phyloP scores from a whole-genome alignment of 768 basidiomycete genomes.

The Panaeolus cyanescens region DNA sequence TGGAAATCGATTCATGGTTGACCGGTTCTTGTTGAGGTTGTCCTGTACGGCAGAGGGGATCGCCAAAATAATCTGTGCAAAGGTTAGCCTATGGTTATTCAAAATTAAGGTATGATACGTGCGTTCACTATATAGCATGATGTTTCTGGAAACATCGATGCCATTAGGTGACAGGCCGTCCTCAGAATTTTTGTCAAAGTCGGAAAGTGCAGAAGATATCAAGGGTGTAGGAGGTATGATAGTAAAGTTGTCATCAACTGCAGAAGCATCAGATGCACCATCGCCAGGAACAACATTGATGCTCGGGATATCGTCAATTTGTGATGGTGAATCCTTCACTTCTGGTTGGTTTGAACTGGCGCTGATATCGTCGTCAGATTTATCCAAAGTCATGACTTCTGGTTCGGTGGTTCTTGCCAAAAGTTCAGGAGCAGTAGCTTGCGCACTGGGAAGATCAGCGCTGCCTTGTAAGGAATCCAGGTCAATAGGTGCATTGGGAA shows the following conservation, averaged over 20 bases:
- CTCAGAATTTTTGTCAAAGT: not conserved
- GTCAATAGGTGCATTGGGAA: not conserved
- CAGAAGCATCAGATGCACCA: not conserved
- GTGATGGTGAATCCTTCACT: not conserved
- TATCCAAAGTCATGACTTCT: conserved; percentile 22
- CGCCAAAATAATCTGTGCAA: not conserved
- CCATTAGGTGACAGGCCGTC: not conserved
- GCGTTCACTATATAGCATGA: not conserved
- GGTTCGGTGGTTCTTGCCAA: conserved; percentile 8
- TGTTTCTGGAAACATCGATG: not conserved
- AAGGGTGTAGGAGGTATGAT: not conserved
- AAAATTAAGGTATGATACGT: not conserved
- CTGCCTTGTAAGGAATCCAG: not conserved
- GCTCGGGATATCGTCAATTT: not conserved
- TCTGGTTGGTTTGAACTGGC: not conserved
- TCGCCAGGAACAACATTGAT: not conserved
- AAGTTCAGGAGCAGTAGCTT: not conserved
- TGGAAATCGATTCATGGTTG: not conserved
- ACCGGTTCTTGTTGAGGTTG: not conserved
- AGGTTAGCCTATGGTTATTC: not conserved
- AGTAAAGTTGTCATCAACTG: not conserved
- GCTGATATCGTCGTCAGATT: conserved; percentile 18
- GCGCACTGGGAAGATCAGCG: not conserved
- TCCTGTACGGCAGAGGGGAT: not conserved
- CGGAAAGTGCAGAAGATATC: not conserved